Base-by-base conservation (phyloP, 352 stramenopile species). In the Pythium folliculosum region DNA sequence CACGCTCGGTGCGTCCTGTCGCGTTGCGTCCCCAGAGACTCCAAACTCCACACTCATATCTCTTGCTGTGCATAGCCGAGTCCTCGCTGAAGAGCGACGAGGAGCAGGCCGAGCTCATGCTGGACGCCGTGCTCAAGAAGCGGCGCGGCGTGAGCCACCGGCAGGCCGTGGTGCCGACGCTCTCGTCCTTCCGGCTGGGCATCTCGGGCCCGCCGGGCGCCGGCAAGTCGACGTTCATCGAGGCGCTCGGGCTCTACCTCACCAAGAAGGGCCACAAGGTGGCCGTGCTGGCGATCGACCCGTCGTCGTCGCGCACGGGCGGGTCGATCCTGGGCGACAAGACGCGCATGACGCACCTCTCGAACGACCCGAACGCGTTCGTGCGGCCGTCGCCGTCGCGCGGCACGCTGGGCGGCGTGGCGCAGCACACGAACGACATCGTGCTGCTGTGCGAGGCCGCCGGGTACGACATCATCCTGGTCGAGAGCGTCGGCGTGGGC, bases 281-380 rank as follows among this genome's bases (percentile, higher is more conserved):
- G 7, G 96, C 96, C 0, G 96, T 99, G 17, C 80, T 99, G 52
- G 96, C 94, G 47, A 96, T 99, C 65, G 97, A 99, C 86, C 97
- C 97, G 44, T 98, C 95, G n/a, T 99, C 94, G 3, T 91, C 86
- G 43, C 75, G 94, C 25, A 98, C 92, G 8, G 97, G 97, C 14
- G 97, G 97, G 14, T 99, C 93, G 27, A 99, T 99, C 60, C 79
- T 99, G 5, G 97, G 97, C 21, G 97, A 99, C 76, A 99, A 99
- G 70, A 99, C 97, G 1, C 86, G 97, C 48, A 99, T 99, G 97
- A 87, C 88, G 22, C 71, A 98, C 59, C 79, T 99, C 35, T 96
- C 90, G 2, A 91, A 96, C 55, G 78, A 98, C 55, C 86, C 86
- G 53, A 89, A 94, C 60, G 91, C 94, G 16, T 98, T 98, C 61